Percentiles rank a stretch among this genome's conserved stretches.
Evolutionary conservation across 495 filamentous ascomycete species (phyloP).

Genomic region (Penicillium angulare): DNA sequence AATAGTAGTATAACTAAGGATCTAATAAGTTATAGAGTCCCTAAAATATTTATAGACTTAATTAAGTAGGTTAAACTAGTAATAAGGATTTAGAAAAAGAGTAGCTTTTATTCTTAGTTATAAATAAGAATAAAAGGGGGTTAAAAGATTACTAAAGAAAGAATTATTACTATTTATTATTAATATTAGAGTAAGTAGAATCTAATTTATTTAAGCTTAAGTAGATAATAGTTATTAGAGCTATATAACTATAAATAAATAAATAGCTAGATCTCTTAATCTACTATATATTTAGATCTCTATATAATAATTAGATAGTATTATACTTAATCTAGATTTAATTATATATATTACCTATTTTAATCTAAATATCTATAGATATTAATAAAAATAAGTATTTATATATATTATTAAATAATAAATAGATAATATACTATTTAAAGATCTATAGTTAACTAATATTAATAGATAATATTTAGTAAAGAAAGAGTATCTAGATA

Average conservation of each 20-base stretch:
- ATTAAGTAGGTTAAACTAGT: too few relatives aligned
- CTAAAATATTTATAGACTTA: too few relatives aligned
- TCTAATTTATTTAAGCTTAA: slow-evolving; percentile 1
- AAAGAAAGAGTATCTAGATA: too few relatives aligned
- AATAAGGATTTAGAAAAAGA: not conserved
- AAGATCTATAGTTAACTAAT: slow-evolving; percentile 1
- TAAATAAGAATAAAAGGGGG: slow-evolving; percentile 2
- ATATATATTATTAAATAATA: slow-evolving; percentile 3
- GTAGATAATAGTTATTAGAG: not conserved
- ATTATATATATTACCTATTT: slow-evolving; percentile 1
- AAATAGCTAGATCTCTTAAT: not conserved
- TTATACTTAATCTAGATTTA: too few relatives aligned
- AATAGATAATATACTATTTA: not conserved
- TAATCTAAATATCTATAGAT: not conserved
- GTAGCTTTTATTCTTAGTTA: slow-evolving; percentile 5
- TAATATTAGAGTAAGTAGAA: slow-evolving; percentile 2
- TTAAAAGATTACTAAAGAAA: not conserved
- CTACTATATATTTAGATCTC: too few relatives aligned
- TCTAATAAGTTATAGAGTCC: too few relatives aligned
- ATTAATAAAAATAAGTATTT: not conserved
- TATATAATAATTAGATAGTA: too few relatives aligned
- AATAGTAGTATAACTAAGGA: too few relatives aligned
- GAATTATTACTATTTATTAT: not conserved
- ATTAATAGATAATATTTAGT: too few relatives aligned
- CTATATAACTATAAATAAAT: not conserved